Conservation (phyloP, 2,329 filamentous ascomycete species). For the Paecilomyces variotii region DNA sequence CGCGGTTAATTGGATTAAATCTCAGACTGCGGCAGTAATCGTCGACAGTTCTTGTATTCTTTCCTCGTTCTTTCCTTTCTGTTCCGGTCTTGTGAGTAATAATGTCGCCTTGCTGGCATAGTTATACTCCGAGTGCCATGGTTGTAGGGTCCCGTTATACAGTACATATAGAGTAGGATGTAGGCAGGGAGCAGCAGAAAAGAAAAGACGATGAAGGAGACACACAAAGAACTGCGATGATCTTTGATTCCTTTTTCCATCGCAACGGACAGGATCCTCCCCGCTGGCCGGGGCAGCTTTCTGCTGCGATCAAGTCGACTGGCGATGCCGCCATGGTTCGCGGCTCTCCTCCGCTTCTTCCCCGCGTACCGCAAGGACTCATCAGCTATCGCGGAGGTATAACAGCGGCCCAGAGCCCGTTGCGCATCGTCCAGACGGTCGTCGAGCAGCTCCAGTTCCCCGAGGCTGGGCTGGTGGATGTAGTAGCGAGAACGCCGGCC, state of each 20-base stretch:
- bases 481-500: background rate
- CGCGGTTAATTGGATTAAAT: background rate
- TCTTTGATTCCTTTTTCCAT: background rate
- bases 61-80: background rate
- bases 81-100: background rate
- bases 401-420: constrained; percentile 4
- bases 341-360: background rate
- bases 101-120: background rate
- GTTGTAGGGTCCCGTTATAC: background rate
- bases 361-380: background rate
- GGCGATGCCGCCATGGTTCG: background rate
- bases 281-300: background rate
- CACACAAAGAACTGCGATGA: too few relatives aligned
- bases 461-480: background rate
- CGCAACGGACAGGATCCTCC: background rate
- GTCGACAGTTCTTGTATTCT: background rate
- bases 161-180: background rate
- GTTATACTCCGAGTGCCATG: background rate
- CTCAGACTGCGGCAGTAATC: background rate
- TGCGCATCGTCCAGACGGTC: constrained; percentile 10
- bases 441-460: constrained; percentile 5
- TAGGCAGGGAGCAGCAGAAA: background rate
- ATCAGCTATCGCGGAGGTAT: constrained; percentile 1
- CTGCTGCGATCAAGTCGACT: background rate
- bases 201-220: background rate